Conservation (phyloP, 371 early-diverging fungal species). For the Apophysomyces ossiformis region DNA sequence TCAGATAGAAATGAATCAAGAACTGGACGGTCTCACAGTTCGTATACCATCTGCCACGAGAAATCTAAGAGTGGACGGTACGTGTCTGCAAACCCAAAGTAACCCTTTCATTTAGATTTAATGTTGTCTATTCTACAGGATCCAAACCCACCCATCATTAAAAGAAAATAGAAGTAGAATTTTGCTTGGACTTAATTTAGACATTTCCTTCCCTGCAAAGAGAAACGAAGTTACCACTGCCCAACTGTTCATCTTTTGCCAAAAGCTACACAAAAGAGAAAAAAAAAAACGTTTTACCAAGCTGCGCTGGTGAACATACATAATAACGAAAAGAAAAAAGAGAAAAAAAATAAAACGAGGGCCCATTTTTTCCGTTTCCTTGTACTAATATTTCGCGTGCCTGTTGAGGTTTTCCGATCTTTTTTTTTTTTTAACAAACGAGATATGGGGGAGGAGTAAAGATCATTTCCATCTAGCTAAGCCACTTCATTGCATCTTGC, state of each 20-base stretch:
- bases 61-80: conserved; percentile 96
- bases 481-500: not conserved
- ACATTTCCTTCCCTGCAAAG: not conserved
- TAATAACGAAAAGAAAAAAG: not conserved
- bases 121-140: conserved; percentile 24
- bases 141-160: conserved; percentile 56
- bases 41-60: conserved; percentile 95
- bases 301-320: too few species aligned
- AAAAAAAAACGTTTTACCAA: too few species aligned
- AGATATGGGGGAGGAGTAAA: not conserved
- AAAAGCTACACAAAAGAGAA: too few species aligned
- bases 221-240: too few species aligned
- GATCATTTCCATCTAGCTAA: not conserved
- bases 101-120: not conserved
- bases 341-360: not conserved
- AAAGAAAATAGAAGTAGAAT: conserved; percentile 1
- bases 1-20: conserved; percentile 87
- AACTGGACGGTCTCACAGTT: conserved; percentile 88
- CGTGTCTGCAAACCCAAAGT: not conserved
- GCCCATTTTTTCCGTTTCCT: not conserved
- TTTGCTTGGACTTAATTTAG: conserved; percentile 1
- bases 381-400: too few species aligned
- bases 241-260: too few species aligned
- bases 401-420: too few species aligned
- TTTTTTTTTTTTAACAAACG: too few species aligned